These are phyloP conservation scores for Kazachstania taianensis DNA, from an alignment of 805 yeast genomes.

Conservation along the genomic window DNA sequence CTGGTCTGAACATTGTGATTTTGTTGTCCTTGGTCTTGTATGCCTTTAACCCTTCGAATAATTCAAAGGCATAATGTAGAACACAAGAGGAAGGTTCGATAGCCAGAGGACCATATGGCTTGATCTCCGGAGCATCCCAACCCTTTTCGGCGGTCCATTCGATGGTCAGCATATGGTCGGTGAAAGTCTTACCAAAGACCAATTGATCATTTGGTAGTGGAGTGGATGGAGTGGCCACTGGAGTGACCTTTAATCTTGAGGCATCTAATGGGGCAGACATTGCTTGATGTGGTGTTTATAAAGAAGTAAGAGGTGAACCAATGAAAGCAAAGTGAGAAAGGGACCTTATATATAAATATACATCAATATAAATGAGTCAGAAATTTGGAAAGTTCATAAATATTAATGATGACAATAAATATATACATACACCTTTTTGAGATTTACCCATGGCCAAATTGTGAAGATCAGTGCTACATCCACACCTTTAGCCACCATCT, in stretches of 20 bases:
- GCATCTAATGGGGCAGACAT: slow-evolving; percentile 39
- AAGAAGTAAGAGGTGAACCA: neutral
- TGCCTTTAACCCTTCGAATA: slow-evolving; percentile 94
- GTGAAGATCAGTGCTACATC: too few species aligned
- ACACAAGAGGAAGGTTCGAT: slow-evolving; percentile 85
- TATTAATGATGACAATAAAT: too few species aligned
- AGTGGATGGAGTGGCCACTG: slow-evolving; percentile 38
- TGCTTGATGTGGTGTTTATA: too few species aligned
- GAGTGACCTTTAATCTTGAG: slow-evolving; percentile 39
- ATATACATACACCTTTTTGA: too few species aligned
- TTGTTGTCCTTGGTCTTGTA: slow-evolving; percentile 53
- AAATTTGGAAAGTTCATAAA: too few species aligned
- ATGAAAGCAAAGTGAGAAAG: neutral
- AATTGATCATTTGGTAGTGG: slow-evolving; percentile 51
- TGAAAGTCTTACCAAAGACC: slow-evolving; percentile 64
- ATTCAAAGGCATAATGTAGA: slow-evolving; percentile 88
- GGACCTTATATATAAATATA: neutral
- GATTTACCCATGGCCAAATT: too few species aligned
- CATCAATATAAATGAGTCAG: too few species aligned
- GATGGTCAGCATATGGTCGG: slow-evolving; percentile 77
- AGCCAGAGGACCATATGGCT: slow-evolving; percentile 65
- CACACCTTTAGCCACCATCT: too few species aligned
- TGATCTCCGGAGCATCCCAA: slow-evolving; percentile 81
- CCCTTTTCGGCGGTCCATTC: slow-evolving; percentile 73
- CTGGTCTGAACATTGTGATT: slow-evolving; percentile 79